Evolutionary conservation across 441 rosid species (phyloP).

Genomic region (Aleurites moluccanus): DNA sequence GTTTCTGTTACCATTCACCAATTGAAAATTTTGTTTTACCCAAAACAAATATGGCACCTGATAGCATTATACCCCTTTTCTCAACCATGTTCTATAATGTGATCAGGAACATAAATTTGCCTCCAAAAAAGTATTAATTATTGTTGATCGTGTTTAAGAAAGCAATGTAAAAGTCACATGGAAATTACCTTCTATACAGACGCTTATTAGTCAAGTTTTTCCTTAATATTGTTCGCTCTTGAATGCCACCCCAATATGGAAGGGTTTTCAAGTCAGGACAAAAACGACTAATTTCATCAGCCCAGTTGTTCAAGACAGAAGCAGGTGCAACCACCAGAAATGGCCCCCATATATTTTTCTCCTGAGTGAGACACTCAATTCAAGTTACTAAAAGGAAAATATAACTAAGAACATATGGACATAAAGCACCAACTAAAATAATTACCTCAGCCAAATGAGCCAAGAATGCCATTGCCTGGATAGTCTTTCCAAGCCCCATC

Average conservation of each 20-base stretch:
- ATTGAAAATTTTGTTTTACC: too few species aligned
- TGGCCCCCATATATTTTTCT: slow-evolving; percentile 99
- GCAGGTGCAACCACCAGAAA: slow-evolving; percentile 99
- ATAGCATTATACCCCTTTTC: background rate
- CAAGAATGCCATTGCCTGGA: slow-evolving; percentile 98
- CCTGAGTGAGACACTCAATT: slow-evolving; percentile 49
- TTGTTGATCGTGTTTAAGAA: background rate
- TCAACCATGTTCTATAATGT: background rate
- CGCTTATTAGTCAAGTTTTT: slow-evolving; percentile 98
- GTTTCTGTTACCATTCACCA: too few species aligned
- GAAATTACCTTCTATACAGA: slow-evolving; percentile 84
- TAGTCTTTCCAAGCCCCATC: slow-evolving; percentile 99
- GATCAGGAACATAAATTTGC: background rate
- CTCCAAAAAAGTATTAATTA: slow-evolving; percentile 1
- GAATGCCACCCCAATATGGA: slow-evolving; percentile 99
- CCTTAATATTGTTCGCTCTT: slow-evolving; percentile 80
- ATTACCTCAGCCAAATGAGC: slow-evolving; percentile 98
- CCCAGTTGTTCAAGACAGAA: slow-evolving; percentile 98
- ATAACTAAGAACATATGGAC: slow-evolving; percentile 12
- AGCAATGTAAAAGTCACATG: background rate
- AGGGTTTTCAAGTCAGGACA: slow-evolving; percentile 97
- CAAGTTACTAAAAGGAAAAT: slow-evolving; percentile 21
- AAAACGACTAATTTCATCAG: slow-evolving; percentile 94
- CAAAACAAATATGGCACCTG: background rate
- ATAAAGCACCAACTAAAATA: slow-evolving; percentile 22